phyloP scores from a whole-genome alignment of 352 stramenopile species.

The Aphanomyces invadans region DNA sequence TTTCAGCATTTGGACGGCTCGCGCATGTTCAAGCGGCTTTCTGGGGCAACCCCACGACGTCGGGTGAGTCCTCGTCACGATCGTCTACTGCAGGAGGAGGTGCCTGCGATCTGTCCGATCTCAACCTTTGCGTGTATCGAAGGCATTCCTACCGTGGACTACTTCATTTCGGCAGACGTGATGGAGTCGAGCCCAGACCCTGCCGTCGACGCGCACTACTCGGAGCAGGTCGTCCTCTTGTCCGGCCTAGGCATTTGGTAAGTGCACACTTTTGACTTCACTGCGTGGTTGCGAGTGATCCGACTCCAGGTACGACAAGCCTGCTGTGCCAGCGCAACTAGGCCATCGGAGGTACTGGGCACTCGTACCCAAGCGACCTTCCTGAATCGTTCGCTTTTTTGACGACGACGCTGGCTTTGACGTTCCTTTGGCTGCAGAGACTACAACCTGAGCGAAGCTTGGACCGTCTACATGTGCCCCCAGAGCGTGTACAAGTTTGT shows the following conservation, averaged over 20 bases:
- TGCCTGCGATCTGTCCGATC: no score
- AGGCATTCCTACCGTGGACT: constrained; percentile 41
- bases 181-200: constrained; percentile 30
- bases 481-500: constrained; percentile 61
- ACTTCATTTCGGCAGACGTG: constrained; percentile 53
- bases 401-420: background rate
- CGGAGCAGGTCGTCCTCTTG: constrained; percentile 50
- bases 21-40: constrained; percentile 51
- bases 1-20: constrained; percentile 34
- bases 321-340: background rate
- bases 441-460: constrained; percentile 10
- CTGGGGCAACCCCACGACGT: constrained; percentile 62
- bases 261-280: no score
- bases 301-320: constrained; percentile 23
- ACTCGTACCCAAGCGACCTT: background rate
- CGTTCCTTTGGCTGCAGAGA: background rate
- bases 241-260: constrained; percentile 54
- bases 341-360: background rate
- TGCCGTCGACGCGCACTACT: constrained; percentile 29
- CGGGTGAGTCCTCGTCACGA: constrained; percentile 21
- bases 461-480: constrained; percentile 33
- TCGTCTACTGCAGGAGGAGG: background rate
- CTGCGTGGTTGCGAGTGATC: no score
- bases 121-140: no score
- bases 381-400: background rate